Evolutionary conservation across 1,139 yeast genomes (phyloP), one percentile per base, ranked within the genome.

Genomic region (Kluyveromyces sp.): DNA sequence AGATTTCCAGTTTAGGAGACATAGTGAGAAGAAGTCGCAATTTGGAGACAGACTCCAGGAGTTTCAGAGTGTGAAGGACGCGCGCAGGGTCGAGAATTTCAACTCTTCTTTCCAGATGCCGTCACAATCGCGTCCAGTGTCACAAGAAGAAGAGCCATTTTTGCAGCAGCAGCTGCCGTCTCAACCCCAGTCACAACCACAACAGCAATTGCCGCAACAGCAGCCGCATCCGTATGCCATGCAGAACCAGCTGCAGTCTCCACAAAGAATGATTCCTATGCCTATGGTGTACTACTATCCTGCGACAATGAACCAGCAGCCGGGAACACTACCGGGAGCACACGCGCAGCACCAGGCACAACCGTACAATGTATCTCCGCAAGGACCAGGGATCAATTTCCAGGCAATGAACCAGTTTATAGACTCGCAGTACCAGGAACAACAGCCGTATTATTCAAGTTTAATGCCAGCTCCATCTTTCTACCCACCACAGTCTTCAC

Each of bases 11-110:
- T 61, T 61, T 42, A 59, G 56, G 35, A 52, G 64, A 34, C 63
- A 58, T 43, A 55, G 49, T 41, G 53, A 46, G 13, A 54, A 54
- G 36, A 54, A 54, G 34, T 48, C 50, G 26, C 41, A 52, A 0
- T 39, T 60, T 28, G 65, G 63, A 0, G 64, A 60, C 38, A 36
- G 61, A 38, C 42, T 60, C 16, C 64, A 59, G 40, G 53, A 53
- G 38, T 39, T 60, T 17, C 62, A 58, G 32, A 55, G 54, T 39
- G 48, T 55, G 13, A 53, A 51, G 36, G 49, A 50, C 25, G 62
- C 65, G 12, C 55, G 54, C 43, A 49, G 63, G 54, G 51, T 61
- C 22, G 64, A 60, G 20, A 58, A 58, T 42, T 61, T 61, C 44
- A 61, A 60, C 42, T 60, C 64, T 1, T 60, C 64, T 4, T 45